Base-by-base conservation (phyloP, 345 rosid genomes). In the Erodium maritimum region DNA sequence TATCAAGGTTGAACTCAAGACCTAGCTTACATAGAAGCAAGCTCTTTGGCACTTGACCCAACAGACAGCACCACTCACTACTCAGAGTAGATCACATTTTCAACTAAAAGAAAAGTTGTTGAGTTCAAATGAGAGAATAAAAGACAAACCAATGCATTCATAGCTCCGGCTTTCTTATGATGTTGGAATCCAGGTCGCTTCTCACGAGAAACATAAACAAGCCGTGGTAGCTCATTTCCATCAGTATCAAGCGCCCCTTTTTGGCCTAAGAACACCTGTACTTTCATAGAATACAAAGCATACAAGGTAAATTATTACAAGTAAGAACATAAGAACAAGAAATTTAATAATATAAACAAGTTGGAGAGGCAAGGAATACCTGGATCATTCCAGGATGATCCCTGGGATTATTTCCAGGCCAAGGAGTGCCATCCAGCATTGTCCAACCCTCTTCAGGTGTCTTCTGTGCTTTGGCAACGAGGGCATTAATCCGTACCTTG, bases 371-470 rank as follows among this genome's bases (percentile, higher is more conserved):
- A 17, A 8, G 21, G 14, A 51, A 54, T 68, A 82, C 96, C 90
- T 84, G 96, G 48, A 87, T 93, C 99, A 93, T 94, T 78, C 99
- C 99, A 24, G 99, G 99, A 72, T 94, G 99, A 75, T 94, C 99
- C 70, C 99, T 80, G 25, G 97, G 71, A 77, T 94, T 94, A 73
- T 94, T 94, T 69, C 99, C 99, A 60, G 99, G 97, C 99, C 99
- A 94, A 5, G 97, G 80, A 67, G 99, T 94, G 56, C 99, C 99
- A 80, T 94, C 99, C 76, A 90, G 97, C 99, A 94, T 94, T 17
- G 99, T 94, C 99, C 99, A 94, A 57, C 99, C 99, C 81, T 94
- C 99, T 82, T 93, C 99, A 29, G 99, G 99, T 84, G 82, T 68
- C 77, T 93, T 93, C 61, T 90, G 99, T 60, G 99, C 99, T 74